These are phyloP conservation scores for Aspergillus ellipticus DNA, from an alignment of 495 filamentous ascomycete species.

Conservation along the genomic window DNA sequence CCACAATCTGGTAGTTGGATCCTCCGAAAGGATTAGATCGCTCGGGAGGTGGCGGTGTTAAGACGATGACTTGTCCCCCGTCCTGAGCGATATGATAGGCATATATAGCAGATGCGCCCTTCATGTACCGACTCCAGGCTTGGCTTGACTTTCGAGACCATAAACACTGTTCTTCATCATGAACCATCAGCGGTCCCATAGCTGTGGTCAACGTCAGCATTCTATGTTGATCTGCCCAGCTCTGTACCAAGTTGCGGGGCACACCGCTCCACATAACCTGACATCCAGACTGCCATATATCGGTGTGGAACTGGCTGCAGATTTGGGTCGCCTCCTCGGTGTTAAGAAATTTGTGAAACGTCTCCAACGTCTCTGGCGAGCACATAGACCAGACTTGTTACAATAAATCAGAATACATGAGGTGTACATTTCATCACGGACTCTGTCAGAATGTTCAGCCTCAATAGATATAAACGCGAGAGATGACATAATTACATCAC, in stretches of 20 bases:
- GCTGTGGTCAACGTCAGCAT: conserved; percentile 17
- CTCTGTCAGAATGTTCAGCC: too few species aligned
- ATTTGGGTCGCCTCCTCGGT: conserved; percentile 12
- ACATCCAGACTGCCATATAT: conserved; percentile 3
- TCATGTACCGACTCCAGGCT: conserved; percentile 15
- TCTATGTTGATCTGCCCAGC: conserved; percentile 12
- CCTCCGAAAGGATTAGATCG: conserved; percentile 9
- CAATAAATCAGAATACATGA: too few species aligned
- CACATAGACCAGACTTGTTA: background rate
- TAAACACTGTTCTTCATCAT: conserved; percentile 10
- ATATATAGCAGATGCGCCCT: conserved; percentile 17
- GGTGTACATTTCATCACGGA: too few species aligned
- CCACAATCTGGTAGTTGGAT: conserved; percentile 14
- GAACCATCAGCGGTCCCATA: conserved; percentile 16
- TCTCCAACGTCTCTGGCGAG: conserved; percentile 1
- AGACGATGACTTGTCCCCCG: conserved; percentile 2
- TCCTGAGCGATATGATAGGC: conserved; percentile 15
- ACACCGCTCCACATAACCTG: conserved; percentile 18
- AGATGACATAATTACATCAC: too few species aligned
- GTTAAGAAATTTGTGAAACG: conserved; percentile 10
- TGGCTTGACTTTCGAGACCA: conserved; percentile 3
- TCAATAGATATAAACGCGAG: too few species aligned
- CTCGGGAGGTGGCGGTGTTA: conserved; percentile 12
- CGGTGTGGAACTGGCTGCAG: conserved; percentile 8
- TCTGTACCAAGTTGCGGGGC: conserved; percentile 4